A percentile compares a stretch with the other conserved stretches of the same genome.
Evolutionary conservation across 2,329 filamentous ascomycete genomes (phyloP).

Genomic region (Simplicillium aogashimaense): DNA sequence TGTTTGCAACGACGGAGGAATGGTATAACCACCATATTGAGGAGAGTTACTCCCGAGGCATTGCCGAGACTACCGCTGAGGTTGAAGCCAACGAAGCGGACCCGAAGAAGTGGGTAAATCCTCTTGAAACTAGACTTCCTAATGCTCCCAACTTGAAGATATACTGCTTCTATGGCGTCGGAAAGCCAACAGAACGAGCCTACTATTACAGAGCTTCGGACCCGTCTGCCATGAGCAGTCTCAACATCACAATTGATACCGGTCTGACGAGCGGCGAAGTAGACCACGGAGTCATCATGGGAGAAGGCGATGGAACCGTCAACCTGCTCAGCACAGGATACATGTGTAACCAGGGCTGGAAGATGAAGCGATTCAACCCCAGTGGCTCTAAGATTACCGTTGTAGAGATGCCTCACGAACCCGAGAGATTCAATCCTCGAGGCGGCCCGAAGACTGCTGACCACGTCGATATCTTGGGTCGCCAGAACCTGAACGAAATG

Average conservation of each 20-base stretch:
- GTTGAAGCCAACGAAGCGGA: constrained; percentile 76
- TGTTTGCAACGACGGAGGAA: constrained; percentile 66
- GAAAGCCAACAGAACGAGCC: constrained; percentile 83
- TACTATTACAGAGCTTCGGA: constrained; percentile 80
- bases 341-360: constrained; percentile 96
- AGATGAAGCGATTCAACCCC: constrained; percentile 87
- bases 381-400: constrained; percentile 71
- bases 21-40: constrained; percentile 76
- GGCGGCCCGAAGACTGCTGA: constrained; percentile 66
- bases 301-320: constrained; percentile 93
- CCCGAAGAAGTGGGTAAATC: constrained; percentile 85
- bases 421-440: constrained; percentile 80
- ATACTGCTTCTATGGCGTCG: constrained; percentile 94
- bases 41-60: constrained; percentile 74
- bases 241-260: constrained; percentile 69
- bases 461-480: constrained; percentile 90
- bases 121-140: constrained; percentile 78
- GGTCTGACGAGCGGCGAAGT: constrained; percentile 46
- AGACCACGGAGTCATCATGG: constrained; percentile 89
- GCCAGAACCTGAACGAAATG: constrained; percentile 82
- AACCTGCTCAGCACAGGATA: constrained; percentile 87
- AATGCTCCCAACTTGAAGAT: constrained; percentile 85
- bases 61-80: constrained; percentile 69
- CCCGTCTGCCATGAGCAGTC: constrained; percentile 49
- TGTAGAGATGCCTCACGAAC: constrained; percentile 94